A percentile compares a stretch with the other conserved stretches of the same genome.
Evolutionary conservation across 805 yeast genomes (phyloP).

Genomic region (Nakazawaea ernobii): DNA sequence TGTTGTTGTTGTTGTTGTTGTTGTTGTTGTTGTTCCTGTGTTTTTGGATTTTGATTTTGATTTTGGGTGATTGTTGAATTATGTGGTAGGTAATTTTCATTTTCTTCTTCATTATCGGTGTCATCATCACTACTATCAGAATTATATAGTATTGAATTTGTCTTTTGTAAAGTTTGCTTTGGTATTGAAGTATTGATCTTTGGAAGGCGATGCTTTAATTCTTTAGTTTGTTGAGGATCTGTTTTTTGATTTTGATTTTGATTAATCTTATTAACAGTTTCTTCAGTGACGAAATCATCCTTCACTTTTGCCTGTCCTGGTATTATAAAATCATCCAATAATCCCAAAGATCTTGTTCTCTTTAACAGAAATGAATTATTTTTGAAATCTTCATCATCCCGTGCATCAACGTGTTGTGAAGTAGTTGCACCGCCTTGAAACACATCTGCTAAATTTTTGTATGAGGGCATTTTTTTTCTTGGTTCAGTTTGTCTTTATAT

Average conservation of each 20-base stretch:
- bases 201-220: conserved; percentile 5
- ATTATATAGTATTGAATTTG: conserved; percentile 9
- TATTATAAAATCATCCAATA: conserved; percentile 46
- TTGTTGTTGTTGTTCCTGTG: neutral
- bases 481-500: neutral
- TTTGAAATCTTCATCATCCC: conserved; percentile 64
- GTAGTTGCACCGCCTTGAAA: conserved; percentile 58
- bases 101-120: neutral
- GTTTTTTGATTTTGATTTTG: neutral
- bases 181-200: conserved; percentile 1
- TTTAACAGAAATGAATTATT: conserved; percentile 69
- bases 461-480: conserved; percentile 11
- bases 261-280: conserved; percentile 80
- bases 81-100: neutral
- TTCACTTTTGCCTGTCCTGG: conserved; percentile 70
- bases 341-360: conserved; percentile 77
- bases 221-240: neutral
- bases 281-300: conserved; percentile 91
- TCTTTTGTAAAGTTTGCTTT: neutral
- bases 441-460: conserved; percentile 20
- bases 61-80: neutral
- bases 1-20: neutral
- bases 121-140: conserved; percentile 7
- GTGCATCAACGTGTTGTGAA: conserved; percentile 64
- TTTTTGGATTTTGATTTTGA: too few species aligned